Percentiles rank a stretch among this genome's conserved stretches.
These are phyloP conservation scores for Yarrowia sp. DNA, from an alignment of 805 yeast genomes.

Conservation along the genomic window DNA sequence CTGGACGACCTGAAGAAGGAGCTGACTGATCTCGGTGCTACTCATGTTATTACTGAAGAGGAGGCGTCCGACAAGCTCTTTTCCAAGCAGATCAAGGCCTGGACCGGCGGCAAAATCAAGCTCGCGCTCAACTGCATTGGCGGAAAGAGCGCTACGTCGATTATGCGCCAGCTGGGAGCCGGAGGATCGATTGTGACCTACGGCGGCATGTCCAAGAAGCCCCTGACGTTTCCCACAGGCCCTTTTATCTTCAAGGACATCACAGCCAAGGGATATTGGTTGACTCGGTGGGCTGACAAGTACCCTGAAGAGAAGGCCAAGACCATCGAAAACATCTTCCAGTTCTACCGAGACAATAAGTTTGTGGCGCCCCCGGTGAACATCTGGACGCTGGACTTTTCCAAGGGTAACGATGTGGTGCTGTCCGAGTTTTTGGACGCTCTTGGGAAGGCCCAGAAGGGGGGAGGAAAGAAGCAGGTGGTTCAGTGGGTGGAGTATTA, in stretches of 20 bases:
- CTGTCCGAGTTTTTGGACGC: conserved; percentile 47
- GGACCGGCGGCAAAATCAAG: conserved; percentile 56
- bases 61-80: conserved; percentile 70
- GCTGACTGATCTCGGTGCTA: conserved; percentile 71
- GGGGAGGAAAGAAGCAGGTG: conserved; percentile 45
- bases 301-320: conserved; percentile 59
- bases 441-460: conserved; percentile 43
- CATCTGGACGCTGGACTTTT: conserved; percentile 41
- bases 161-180: conserved; percentile 75
- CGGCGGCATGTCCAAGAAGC: conserved; percentile 97
- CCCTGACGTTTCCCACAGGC: conserved; percentile 87
- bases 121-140: conserved; percentile 92
- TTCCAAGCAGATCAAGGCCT: conserved; percentile 45
- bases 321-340: conserved; percentile 55
- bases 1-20: conserved; percentile 59
- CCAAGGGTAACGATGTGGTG: conserved; percentile 45
- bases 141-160: conserved; percentile 76
- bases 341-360: conserved; percentile 58
- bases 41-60: conserved; percentile 84
- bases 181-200: conserved; percentile 83
- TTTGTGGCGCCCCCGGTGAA: conserved; percentile 51
- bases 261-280: conserved; percentile 90
- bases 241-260: conserved; percentile 86
- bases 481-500: conserved; percentile 31
- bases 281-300: conserved; percentile 61